These are phyloP conservation scores for Coccomyxa sp. DNA, from an alignment of 139 green algal genomes.

Conservation along the genomic window DNA sequence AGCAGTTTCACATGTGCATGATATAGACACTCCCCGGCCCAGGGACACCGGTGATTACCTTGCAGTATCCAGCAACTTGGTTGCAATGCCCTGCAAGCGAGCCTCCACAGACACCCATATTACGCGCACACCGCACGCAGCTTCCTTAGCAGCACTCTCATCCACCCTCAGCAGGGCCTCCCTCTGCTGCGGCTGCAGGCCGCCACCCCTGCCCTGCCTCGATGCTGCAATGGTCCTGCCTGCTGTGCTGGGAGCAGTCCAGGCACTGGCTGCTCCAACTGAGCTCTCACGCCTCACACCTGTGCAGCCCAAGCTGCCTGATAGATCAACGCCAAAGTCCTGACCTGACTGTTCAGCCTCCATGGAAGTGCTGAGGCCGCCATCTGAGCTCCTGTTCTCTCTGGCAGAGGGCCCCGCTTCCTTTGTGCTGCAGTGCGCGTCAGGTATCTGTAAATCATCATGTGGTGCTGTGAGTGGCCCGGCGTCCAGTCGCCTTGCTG, in stretches of 20 bases:
- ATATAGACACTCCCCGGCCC: too few species aligned
- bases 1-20: too few species aligned
- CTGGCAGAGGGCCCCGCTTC: too few species aligned
- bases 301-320: too few species aligned
- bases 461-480: too few species aligned
- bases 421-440: too few species aligned
- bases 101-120: slow-evolving; percentile 34
- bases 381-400: too few species aligned
- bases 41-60: slow-evolving; percentile 3
- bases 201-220: neutral
- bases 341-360: neutral
- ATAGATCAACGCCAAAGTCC: neutral
- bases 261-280: neutral
- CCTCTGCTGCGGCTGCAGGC: too few species aligned
- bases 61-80: slow-evolving; percentile 33
- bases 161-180: slow-evolving; percentile 6
- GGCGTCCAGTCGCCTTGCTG: too few species aligned
- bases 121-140: slow-evolving; percentile 34
- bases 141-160: neutral
- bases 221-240: neutral
- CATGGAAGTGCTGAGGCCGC: too few species aligned
- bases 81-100: slow-evolving; percentile 29
- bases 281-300: neutral
- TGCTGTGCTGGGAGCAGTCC: neutral
- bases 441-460: too few species aligned